Conservation (phyloP, 1,284 basidiomycete genomes). For the Anthracocystis panici-leucophaei region DNA sequence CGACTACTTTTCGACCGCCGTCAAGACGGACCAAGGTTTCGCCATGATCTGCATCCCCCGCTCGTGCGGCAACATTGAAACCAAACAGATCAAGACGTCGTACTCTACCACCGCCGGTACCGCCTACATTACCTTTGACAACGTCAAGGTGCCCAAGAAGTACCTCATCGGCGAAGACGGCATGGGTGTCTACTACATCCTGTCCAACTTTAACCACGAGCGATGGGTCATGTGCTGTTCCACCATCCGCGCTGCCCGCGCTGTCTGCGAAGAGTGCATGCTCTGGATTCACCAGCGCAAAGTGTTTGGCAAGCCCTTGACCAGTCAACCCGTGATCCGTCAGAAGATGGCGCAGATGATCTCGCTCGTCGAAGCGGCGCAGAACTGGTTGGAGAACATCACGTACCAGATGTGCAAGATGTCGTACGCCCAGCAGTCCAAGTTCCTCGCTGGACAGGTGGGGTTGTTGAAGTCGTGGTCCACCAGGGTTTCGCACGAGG, state of each 20-base stretch:
- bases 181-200: constrained; percentile 80
- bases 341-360: constrained; percentile 88
- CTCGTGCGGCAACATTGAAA: constrained; percentile 76
- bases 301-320: constrained; percentile 74
- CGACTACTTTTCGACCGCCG: constrained; percentile 73
- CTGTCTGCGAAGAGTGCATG: constrained; percentile 63
- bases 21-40: constrained; percentile 78
- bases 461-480: constrained; percentile 77
- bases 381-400: constrained; percentile 88
- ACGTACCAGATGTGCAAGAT: constrained; percentile 89
- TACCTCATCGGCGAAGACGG: constrained; percentile 87
- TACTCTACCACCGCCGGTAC: constrained; percentile 73
- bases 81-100: constrained; percentile 79
- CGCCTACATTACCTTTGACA: constrained; percentile 87
- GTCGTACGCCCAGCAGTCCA: constrained; percentile 80
- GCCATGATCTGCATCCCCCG: constrained; percentile 81
- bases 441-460: constrained; percentile 75
- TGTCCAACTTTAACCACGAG: constrained; percentile 73
- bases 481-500: constrained; percentile 67
- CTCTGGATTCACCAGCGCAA: constrained; percentile 69
- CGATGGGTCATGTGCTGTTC: constrained; percentile 79
- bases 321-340: constrained; percentile 84
- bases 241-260: constrained; percentile 74
- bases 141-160: constrained; percentile 85
- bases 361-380: constrained; percentile 82